A percentile compares a stretch with the other conserved stretches of the same genome.
Evolutionary conservation across 441 rosid genomes (phyloP).

Genomic region (Pelargonium citronellum): DNA sequence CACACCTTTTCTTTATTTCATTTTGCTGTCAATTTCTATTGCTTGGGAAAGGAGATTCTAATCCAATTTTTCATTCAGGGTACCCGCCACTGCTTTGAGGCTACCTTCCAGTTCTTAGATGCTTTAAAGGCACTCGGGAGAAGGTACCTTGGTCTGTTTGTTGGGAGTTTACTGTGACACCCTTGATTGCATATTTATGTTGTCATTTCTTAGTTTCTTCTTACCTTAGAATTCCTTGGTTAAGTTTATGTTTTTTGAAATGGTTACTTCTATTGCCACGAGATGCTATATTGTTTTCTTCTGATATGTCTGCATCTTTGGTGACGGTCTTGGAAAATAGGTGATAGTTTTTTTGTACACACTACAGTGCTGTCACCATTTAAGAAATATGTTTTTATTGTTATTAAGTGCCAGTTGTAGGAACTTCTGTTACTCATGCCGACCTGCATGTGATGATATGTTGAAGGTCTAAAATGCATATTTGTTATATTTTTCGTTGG

Average conservation of each 20-base stretch:
- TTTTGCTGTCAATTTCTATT: slow-evolving; percentile 16
- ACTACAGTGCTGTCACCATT: not conserved
- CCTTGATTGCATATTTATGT: slow-evolving; percentile 22
- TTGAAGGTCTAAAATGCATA: not conserved
- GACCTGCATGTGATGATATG: not conserved
- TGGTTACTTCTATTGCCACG: not conserved
- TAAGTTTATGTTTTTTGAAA: not conserved
- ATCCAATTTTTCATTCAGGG: slow-evolving; percentile 87
- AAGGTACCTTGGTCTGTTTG: slow-evolving; percentile 96
- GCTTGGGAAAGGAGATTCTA: slow-evolving; percentile 45
- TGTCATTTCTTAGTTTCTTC: not conserved
- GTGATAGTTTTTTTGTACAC: not conserved
- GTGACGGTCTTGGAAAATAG: not conserved
- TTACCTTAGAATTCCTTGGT: slow-evolving; percentile 1
- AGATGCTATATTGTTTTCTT: not conserved
- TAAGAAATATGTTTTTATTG: not conserved
- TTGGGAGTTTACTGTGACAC: slow-evolving; percentile 43
- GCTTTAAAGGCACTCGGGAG: slow-evolving; percentile 88
- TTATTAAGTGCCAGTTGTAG: not conserved
- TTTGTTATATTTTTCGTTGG: not conserved
- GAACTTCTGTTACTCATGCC: not conserved
- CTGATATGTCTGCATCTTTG: not conserved
- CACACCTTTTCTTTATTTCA: slow-evolving; percentile 7
- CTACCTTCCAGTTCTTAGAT: slow-evolving; percentile 71
- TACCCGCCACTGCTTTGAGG: slow-evolving; percentile 66